Percentiles rank a stretch among this genome's conserved stretches.
phyloP scores from a whole-genome alignment of 2,329 filamentous ascomycete species.

The Fusarium tjaetaba region DNA sequence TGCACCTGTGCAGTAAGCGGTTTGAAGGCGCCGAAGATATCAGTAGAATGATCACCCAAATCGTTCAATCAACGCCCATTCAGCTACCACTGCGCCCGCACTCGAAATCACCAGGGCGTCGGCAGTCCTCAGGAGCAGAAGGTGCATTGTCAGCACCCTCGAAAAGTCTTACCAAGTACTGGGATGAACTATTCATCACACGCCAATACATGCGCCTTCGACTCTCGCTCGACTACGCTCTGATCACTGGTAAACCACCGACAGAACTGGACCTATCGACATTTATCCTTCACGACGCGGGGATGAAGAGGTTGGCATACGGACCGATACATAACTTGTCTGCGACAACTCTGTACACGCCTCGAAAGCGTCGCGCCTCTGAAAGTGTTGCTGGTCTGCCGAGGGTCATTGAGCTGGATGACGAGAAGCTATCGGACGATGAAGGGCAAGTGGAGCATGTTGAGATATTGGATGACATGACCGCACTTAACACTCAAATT shows the following conservation, averaged over 20 bases:
- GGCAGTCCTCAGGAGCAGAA: neutral
- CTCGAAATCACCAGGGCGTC: neutral
- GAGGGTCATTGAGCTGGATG: neutral
- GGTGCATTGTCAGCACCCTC: rapidly evolving
- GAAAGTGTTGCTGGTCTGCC: neutral
- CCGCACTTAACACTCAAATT: neutral
- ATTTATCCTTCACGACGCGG: neutral
- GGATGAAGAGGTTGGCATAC: neutral
- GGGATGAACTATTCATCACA: constrained; percentile 13
- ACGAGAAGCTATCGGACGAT: neutral
- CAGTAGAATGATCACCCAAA: constrained; percentile 18
- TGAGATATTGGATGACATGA: rapidly evolving
- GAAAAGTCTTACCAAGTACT: neutral
- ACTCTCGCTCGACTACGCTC: constrained; percentile 6
- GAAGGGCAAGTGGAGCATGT: rapidly evolving
- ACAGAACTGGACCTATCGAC: neutral
- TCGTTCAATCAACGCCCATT: constrained; percentile 8
- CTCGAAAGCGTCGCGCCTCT: constrained; percentile 2
- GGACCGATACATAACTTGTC: neutral
- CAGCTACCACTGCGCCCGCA: neutral
- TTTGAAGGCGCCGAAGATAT: constrained; percentile 14
- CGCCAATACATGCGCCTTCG: constrained; percentile 10
- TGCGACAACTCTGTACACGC: neutral
- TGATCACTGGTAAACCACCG: constrained; percentile 1
- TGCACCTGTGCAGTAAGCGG: constrained; percentile 3